Percentiles rank a stretch among this genome's conserved stretches.
These are phyloP conservation scores for Omphalea diandra DNA, from an alignment of 441 rosid species.

Conservation along the genomic window DNA sequence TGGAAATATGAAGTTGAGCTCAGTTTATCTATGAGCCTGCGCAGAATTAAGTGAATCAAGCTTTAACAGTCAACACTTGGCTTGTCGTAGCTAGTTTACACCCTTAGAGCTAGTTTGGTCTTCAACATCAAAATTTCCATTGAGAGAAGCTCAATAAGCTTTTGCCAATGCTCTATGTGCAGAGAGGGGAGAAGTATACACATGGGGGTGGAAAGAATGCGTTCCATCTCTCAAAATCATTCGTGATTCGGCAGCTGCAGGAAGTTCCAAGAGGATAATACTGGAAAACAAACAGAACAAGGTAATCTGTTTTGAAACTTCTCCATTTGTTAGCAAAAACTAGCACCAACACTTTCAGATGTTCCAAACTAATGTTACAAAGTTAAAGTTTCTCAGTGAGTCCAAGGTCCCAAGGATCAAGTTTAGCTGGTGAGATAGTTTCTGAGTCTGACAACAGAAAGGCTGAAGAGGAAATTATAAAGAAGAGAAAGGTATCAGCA, in stretches of 20 bases:
- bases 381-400: conserved; percentile 30
- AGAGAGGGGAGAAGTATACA: conserved; percentile 69
- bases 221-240: conserved; percentile 65
- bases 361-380: conserved; percentile 7
- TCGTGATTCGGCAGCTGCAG: conserved; percentile 44
- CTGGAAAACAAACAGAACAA: conserved; percentile 49
- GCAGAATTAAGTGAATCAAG: not conserved
- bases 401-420: conserved; percentile 43
- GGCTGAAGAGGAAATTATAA: conserved; percentile 56
- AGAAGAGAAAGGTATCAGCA: conserved; percentile 58
- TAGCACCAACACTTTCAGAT: not conserved
- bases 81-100: not conserved
- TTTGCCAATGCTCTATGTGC: conserved; percentile 21
- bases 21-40: not conserved
- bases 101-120: not conserved
- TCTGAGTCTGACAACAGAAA: conserved; percentile 38
- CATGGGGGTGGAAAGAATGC: conserved; percentile 99
- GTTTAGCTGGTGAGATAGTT: conserved; percentile 25
- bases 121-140: not conserved
- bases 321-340: not conserved
- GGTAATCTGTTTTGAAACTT: conserved; percentile 34
- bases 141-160: not conserved
- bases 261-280: conserved; percentile 38
- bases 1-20: not conserved
- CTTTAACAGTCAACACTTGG: not conserved